Evolutionary conservation across 2,329 filamentous ascomycete genomes (phyloP).

Genomic region (Ciborinia camelliae): DNA sequence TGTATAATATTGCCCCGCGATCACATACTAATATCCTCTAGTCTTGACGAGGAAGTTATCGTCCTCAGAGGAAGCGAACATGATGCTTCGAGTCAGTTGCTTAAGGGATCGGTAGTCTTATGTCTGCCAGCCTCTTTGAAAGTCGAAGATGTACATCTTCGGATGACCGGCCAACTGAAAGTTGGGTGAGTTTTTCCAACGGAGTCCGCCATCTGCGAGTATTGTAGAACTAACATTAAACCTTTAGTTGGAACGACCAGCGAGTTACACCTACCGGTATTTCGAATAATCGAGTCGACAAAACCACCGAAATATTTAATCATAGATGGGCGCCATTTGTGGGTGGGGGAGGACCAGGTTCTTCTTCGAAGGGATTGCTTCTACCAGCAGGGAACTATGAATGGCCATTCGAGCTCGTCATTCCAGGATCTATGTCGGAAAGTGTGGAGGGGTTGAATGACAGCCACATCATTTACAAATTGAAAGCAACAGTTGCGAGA

Average conservation of each 20-base stretch:
- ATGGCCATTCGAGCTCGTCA: conserved; percentile 72
- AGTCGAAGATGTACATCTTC: conserved; percentile 70
- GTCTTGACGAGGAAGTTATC: conserved; percentile 74
- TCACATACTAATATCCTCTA: conserved; percentile 38
- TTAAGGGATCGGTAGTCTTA: conserved; percentile 71
- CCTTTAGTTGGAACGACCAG: conserved; percentile 49
- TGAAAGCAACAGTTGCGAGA: conserved; percentile 84
- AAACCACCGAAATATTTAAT: conserved; percentile 58
- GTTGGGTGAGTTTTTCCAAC: conserved; percentile 55
- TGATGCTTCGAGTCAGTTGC: conserved; percentile 70
- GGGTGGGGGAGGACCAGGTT: conserved; percentile 46
- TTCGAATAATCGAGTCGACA: conserved; percentile 57
- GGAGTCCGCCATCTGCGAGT: not conserved
- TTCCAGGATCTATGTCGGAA: conserved; percentile 73
- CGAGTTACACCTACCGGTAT: conserved; percentile 55
- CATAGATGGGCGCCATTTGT: conserved; percentile 69
- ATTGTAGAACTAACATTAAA: not conserved
- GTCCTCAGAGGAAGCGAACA: conserved; percentile 72
- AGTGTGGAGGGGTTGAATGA: conserved; percentile 87
- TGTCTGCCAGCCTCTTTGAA: conserved; percentile 67
- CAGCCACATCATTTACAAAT: conserved; percentile 82
- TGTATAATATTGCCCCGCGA: conserved; percentile 11
- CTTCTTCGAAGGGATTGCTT: conserved; percentile 50
- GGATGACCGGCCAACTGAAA: conserved; percentile 66
- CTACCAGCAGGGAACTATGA: conserved; percentile 76